Evolutionary conservation across 2,329 filamentous ascomycete species (phyloP), one percentile per base, ranked within the genome.

Genomic region (Byssoonygena ceratinophila): DNA sequence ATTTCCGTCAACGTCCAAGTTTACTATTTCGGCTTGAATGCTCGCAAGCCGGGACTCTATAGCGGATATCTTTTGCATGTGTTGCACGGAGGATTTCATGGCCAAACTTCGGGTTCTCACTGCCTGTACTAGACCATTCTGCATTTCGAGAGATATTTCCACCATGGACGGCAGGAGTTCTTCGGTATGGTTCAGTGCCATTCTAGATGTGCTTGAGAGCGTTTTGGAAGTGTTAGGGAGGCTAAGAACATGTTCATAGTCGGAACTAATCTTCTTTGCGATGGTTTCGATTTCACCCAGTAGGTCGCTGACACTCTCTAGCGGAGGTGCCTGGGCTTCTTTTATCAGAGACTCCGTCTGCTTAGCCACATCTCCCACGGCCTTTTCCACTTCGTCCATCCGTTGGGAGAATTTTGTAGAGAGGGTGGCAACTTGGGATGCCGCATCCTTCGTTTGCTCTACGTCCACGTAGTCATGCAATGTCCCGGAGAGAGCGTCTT

Each of bases 271-370:
- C 69, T 96, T 96, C 61, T 82, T 88, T 48, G 83, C 83, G 52
- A 97, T 76, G 0, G 87, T 84, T 64, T 91, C 84, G 40, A 97
- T 88, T 65, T 97, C 92, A 56, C 88, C 79, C 46, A 92, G 74
- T 5, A 95, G 73, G 56, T 84, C 81, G 20, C 73, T 68, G 4
- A 84, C 77, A 58, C 90, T 85, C 46, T 80, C 76, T 44, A 81
- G 64, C 4, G 77, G 20, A 76, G 84, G 46, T 75, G 78, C 53
- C 64, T 74, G 59, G 72, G 62, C 59, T 22, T 66, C 62, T 29
- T 67, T 63, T 25, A 70, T 56, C 46, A 72, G 56, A 14, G 51
- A 58, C 32, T 69, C 64, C 5, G 69, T 84, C 23, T 78, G 77
- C 41, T 73, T 69, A 54, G 82, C 76, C 64, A 88, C 79, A 51